These are phyloP conservation scores for Crithidia fasciculata DNA, from an alignment of 208 protist species.

Conservation along the genomic window DNA sequence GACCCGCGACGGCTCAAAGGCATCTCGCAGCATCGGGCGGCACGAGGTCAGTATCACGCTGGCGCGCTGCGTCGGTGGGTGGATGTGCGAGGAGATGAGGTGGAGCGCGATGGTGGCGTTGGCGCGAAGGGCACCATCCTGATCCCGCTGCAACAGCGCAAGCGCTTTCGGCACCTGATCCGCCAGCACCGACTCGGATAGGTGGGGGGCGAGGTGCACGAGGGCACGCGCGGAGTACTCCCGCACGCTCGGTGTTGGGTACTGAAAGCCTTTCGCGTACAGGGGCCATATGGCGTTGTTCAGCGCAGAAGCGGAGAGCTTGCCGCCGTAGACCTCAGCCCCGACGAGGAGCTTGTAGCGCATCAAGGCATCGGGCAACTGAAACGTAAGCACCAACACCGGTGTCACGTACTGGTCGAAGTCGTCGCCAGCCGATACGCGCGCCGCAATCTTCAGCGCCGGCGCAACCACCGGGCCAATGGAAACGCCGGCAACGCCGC, in stretches of 20 bases:
- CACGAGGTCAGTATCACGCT: slow-evolving; percentile 66
- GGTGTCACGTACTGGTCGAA: slow-evolving; percentile 65
- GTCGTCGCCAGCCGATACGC: slow-evolving; percentile 41
- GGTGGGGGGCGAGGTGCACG: slow-evolving; percentile 65
- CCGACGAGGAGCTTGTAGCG: slow-evolving; percentile 72
- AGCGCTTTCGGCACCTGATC: slow-evolving; percentile 68
- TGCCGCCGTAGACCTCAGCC: slow-evolving; percentile 47
- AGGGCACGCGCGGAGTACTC: slow-evolving; percentile 78
- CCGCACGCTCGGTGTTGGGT: slow-evolving; percentile 59
- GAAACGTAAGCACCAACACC: slow-evolving; percentile 66
- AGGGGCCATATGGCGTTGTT: slow-evolving; percentile 76
- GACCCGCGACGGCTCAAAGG: slow-evolving; percentile 72
- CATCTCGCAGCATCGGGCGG: slow-evolving; percentile 82
- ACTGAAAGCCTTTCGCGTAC: slow-evolving; percentile 71
- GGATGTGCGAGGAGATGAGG: slow-evolving; percentile 59
- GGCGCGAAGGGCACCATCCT: slow-evolving; percentile 78
- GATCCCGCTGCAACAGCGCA: slow-evolving; percentile 69
- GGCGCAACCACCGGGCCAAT: slow-evolving; percentile 57
- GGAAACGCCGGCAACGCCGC: slow-evolving; percentile 15
- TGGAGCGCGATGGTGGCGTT: slow-evolving; percentile 90
- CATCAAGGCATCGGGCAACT: slow-evolving; percentile 59
- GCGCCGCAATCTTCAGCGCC: slow-evolving; percentile 59
- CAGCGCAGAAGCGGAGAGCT: slow-evolving; percentile 43
- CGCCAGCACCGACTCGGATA: slow-evolving; percentile 51
- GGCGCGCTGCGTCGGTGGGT: slow-evolving; percentile 43